phyloP scores from a whole-genome alignment of 139 green algal species.

The Picochlorum sp. region DNA sequence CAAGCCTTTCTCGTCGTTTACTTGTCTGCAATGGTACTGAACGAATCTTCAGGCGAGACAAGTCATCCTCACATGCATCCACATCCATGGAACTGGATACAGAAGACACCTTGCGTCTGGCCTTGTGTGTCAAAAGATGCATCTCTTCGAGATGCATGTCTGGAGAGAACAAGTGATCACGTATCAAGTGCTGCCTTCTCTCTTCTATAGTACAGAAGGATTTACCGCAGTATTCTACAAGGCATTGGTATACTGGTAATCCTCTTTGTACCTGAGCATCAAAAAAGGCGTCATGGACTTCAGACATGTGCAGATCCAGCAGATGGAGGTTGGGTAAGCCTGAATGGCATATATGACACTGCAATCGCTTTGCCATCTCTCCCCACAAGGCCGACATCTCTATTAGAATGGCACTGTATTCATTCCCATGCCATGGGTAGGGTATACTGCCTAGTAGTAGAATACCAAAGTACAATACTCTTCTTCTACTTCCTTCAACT shows the following conservation, averaged over 20 bases:
- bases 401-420: neutral
- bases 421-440: too few relatives aligned
- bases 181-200: constrained; percentile 31
- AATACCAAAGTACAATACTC: too few relatives aligned
- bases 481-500: too few relatives aligned
- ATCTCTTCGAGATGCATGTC: constrained; percentile 23
- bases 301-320: constrained; percentile 30
- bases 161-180: constrained; percentile 24
- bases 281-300: constrained; percentile 47
- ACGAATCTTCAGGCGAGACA: too few relatives aligned
- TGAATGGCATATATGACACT: constrained; percentile 27
- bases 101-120: too few relatives aligned
- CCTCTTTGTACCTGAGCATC: constrained; percentile 34
- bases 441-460: too few relatives aligned
- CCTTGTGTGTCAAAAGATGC: constrained; percentile 9
- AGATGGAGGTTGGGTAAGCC: constrained; percentile 28
- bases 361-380: neutral
- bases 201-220: constrained; percentile 24
- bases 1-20: too few relatives aligned
- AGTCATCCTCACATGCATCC: too few relatives aligned
- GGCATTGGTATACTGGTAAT: constrained; percentile 31
- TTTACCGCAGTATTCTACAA: constrained; percentile 39
- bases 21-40: too few relatives aligned
- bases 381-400: neutral
- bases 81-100: too few relatives aligned